Conservation (phyloP, 805 yeast species). For the Barnettozyma botsteinii region DNA sequence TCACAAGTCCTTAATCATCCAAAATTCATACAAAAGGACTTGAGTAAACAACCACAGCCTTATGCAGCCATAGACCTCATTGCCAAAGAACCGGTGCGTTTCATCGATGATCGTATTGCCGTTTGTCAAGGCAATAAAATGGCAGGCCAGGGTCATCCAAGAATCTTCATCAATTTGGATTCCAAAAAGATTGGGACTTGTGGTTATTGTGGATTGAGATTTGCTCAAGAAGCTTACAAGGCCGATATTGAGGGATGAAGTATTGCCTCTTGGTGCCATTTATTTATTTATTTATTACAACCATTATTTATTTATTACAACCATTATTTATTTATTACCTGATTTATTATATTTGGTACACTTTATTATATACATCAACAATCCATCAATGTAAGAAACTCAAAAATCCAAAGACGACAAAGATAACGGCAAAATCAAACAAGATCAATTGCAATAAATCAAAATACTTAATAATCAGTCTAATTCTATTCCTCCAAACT, state of each 20-base stretch:
- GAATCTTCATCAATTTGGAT: constrained; percentile 74
- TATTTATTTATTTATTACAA: constrained; percentile 4
- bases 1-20: constrained; percentile 16
- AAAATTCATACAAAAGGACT: constrained; percentile 63
- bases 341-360: constrained; percentile 1
- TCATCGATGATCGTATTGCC: constrained; percentile 54
- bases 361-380: no score
- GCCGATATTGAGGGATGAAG: constrained; percentile 12
- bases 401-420: constrained; percentile 20
- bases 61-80: constrained; percentile 82
- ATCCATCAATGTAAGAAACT: constrained; percentile 14
- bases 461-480: constrained; percentile 20
- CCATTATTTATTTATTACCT: constrained; percentile 11
- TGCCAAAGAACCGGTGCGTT: constrained; percentile 64
- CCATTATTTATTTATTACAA: constrained; percentile 4
- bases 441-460: constrained; percentile 20
- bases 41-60: constrained; percentile 67
- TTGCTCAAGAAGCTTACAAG: constrained; percentile 24
- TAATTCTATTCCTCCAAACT: constrained; percentile 18
- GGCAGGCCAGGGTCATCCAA: constrained; percentile 76
- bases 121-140: constrained; percentile 81
- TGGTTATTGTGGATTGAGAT: constrained; percentile 76
- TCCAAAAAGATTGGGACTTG: constrained; percentile 67
- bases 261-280: no score
- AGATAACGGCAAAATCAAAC: constrained; percentile 20